phyloP scores from a whole-genome alignment of 805 yeast genomes.

The Wickerhamomyces hampshirensis region DNA sequence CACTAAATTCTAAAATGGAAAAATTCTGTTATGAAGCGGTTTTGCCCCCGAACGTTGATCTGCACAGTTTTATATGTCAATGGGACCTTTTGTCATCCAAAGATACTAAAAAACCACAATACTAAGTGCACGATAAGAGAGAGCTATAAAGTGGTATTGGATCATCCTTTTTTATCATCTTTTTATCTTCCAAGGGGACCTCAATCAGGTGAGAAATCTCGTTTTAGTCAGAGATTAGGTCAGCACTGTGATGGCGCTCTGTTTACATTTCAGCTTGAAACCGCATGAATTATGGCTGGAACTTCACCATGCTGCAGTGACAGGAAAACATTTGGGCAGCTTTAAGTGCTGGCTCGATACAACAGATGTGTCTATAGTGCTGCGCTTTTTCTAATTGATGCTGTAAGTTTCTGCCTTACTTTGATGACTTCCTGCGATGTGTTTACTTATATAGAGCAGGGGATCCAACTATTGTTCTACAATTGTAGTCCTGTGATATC shows the following conservation, averaged over 20 bases:
- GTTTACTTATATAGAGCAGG: background rate
- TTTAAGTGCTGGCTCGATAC: background rate
- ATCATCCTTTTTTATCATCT: too few species aligned
- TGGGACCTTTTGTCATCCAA: too few species aligned
- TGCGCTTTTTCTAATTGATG: background rate
- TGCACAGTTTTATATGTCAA: background rate
- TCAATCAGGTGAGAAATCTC: too few species aligned
- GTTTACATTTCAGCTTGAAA: slow-evolving; percentile 11
- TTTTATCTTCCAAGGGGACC: too few species aligned
- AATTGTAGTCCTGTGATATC: too few species aligned
- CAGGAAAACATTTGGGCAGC: too few species aligned
- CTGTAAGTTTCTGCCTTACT: background rate
- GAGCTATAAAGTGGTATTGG: too few species aligned
- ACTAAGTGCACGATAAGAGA: too few species aligned
- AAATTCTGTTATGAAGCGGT: background rate
- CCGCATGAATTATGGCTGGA: background rate
- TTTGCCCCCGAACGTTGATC: too few species aligned
- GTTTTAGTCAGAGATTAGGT: background rate
- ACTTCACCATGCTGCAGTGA: background rate
- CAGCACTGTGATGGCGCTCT: background rate
- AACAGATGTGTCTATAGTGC: background rate
- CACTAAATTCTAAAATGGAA: background rate
- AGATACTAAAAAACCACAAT: too few species aligned
- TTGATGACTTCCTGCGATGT: background rate
- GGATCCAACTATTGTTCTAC: slow-evolving; percentile 6